Base-by-base conservation (phyloP, 495 filamentous ascomycete genomes). In the Penicillium tannophilum region DNA sequence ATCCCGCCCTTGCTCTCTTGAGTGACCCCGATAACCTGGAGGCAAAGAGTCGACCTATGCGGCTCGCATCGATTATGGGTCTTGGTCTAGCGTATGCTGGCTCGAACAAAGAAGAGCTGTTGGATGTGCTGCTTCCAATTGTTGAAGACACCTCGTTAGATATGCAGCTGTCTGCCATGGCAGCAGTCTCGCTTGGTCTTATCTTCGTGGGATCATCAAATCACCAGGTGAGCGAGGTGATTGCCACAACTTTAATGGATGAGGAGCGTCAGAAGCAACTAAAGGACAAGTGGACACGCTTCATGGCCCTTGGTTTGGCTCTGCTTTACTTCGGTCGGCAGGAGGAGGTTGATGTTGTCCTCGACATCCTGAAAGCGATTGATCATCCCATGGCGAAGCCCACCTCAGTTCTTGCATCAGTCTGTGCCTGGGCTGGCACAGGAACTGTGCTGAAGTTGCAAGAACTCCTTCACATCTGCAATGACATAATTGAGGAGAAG, bases 401-500 rank as follows among this genome's bases (percentile, higher is more conserved):
- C 11, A 93, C 92, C 8, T 84, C 88, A 3, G 91, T 97, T 6
- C 85, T 99, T 47, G 91, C 91, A 17, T 93, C 95, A 56, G 94
- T 97, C 46, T 98, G 95, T 65, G 93, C 94, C 28, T 99, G 93
- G 90, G 95, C 94, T 35, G 94, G 94, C 42, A 98, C 94, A 36
- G 94, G 95, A 36, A 93, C 93, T 7, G 94, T 99, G 20, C 80
- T 98, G 53, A 98, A 97, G 81, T 82, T 97, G 58, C 94, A 99
- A 73, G 92, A 97, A 67, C 83, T 99, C 46, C 84, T 99, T 23
- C 92, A 97, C 71, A 91, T 97, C 66, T 98, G 95, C 80, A 97
- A 97, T 67, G 92, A 98, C 68, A 90, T 97, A 63, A 91, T 97
- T 60, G 95, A 98, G 63, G 92, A 95, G 33, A 88, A 88, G 44